Base-by-base conservation (phyloP, 345 rosid genomes). In the Crucihimalaya himalaica region DNA sequence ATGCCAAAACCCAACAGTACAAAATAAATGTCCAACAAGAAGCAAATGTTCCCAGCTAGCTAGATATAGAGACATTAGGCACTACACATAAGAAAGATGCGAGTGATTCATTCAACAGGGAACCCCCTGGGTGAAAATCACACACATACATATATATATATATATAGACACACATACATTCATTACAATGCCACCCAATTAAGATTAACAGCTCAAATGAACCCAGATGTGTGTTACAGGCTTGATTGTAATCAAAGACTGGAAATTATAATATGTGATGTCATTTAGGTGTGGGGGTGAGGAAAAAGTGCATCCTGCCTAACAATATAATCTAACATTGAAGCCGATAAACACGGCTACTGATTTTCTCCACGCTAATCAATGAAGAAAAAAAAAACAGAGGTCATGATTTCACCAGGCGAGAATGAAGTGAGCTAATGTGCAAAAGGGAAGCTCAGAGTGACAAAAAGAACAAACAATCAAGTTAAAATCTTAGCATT, bases 1-100 rank as follows among this genome's bases (percentile, higher is more conserved):
- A 50, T n/a, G 9, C 23, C 8, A 66, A 66, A 66, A 29, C 19
- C 50, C 34, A 54, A 68, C 13, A 68, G 39, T 18, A 8, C 28
- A 27, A 9, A 15, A 13, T 21, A 27, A 42, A 29, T 28, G 45
- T 31, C 53, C 28, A 42, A 31, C 8, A 5, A 69, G 31, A 56
- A 20, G 47, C 21, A 20, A 37, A 10, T n/a, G 10, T n/a, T 67
- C 12, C 34, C 60, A 37, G 21, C 25, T 15, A 37, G 27, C 61
- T 37, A 15, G 10, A 3, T 5, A 57, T 42, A 35, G 20, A 50
- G 32, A 66, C 59, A 66, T 34, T 32, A 14, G 46, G 16, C 21
- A 51, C 46, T 8, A 51, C 58, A 50, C 43, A 28, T 47, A 20
- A 34, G 28, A 16, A 50, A 31, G 45, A 51, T 31, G 70, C 8